Percentiles rank a stretch among this genome's conserved stretches.
phyloP scores from a whole-genome alignment of 495 filamentous ascomycete genomes.

The Tuber borchii region DNA sequence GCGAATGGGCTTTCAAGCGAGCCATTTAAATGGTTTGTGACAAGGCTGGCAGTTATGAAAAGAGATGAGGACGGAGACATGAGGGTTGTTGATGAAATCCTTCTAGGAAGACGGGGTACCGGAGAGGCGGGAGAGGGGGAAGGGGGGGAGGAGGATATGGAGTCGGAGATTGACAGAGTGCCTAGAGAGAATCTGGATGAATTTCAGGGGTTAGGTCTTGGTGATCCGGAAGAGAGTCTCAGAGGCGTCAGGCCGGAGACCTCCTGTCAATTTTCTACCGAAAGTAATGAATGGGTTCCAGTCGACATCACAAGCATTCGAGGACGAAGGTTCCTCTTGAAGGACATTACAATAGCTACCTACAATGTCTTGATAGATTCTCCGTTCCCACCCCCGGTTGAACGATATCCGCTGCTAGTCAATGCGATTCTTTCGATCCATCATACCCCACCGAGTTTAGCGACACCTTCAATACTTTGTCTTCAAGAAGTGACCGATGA shows the following conservation, averaged over 20 bases:
- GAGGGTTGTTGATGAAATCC: slow-evolving; percentile 43
- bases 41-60: slow-evolving; percentile 47
- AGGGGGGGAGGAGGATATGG: slow-evolving; percentile 5
- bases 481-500: slow-evolving; percentile 56
- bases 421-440: slow-evolving; percentile 33
- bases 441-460: slow-evolving; percentile 23
- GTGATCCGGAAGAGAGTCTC: neutral
- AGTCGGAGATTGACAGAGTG: slow-evolving; percentile 4
- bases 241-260: neutral
- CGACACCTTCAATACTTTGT: slow-evolving; percentile 49
- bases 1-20: neutral
- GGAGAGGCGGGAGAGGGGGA: slow-evolving; percentile 4
- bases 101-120: slow-evolving; percentile 24
- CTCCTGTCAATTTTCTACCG: slow-evolving; percentile 30
- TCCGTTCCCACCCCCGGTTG: slow-evolving; percentile 46
- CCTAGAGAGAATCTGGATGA: neutral
- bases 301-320: neutral
- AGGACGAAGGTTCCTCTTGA: slow-evolving; percentile 14
- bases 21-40: slow-evolving; percentile 45
- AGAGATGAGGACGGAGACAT: slow-evolving; percentile 48
- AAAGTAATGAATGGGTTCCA: slow-evolving; percentile 33
- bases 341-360: slow-evolving; percentile 46
- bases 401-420: slow-evolving; percentile 50
- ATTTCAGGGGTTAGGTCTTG: neutral
- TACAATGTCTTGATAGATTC: slow-evolving; percentile 57